Evolutionary conservation across 2,329 filamentous ascomycete genomes (phyloP), one percentile per base, ranked within the genome.

Genomic region (Penicillium sp.): DNA sequence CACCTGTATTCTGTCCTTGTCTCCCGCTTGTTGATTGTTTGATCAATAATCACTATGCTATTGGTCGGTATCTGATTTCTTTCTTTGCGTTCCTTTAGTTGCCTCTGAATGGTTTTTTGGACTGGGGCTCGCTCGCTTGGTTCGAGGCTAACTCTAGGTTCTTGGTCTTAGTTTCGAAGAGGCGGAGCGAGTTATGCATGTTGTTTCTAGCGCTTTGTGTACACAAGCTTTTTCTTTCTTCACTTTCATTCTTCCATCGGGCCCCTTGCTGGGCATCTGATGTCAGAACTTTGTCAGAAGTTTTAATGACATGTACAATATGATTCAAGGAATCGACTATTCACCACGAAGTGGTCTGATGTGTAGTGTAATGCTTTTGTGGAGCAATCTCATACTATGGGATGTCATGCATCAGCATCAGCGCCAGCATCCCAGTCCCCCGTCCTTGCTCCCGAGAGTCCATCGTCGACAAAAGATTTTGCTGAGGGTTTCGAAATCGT

Each of bases 221-320:
- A 59, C 54, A 60, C 52, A 62, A 31, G 31, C 9, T 31, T 59
- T 9, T 55, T 14, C 16, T 58, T 57, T 43, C 19, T 27, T 50
- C 24, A 6, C n/a, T 56, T 39, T 39, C 27, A 10, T 40, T 50
- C 55, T 9, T 36, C 27, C 44, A 10, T 40, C 14, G 27, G 7
- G 3, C 3, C 18, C 27, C 36, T 27, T 46, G 33, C 22, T 4
- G 11, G 46, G 14, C 47, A 33, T 46, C 14, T 44, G 50, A 40
- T 24, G 31, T 47, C 49, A 41, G 47, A 39, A 14, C 50, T 59
- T 52, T 53, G 53, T 35, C 41, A 13, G 43, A 11, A 35, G 18
- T 1, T 14, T 18, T 35, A 49, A 49, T 43, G 50, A 46, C 36
- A 60, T 61, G 61, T 63, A 61, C 56, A 58, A 58, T 56, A 63